phyloP scores from a whole-genome alignment of 345 rosid genomes.

The Corchorus capsularis region DNA sequence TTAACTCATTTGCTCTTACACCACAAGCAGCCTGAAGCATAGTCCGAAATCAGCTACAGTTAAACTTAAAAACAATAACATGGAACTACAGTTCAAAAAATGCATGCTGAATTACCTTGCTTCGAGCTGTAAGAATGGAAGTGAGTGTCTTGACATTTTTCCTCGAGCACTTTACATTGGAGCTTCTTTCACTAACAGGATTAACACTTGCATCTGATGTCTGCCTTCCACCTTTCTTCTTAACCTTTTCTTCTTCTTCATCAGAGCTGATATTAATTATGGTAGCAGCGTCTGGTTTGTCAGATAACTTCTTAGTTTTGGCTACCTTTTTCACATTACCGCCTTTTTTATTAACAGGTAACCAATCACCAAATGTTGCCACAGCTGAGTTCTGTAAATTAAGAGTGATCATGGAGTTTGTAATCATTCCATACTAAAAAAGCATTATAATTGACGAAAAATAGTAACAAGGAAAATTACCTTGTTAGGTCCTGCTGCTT shows the following conservation, averaged over 20 bases:
- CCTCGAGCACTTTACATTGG: constrained; percentile 24
- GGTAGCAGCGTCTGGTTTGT: constrained; percentile 32
- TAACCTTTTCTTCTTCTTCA: too few species aligned
- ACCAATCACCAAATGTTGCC: background rate
- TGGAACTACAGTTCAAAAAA: background rate
- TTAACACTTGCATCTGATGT: too few species aligned
- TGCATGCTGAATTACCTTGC: constrained; percentile 47
- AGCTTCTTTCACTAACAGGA: constrained; percentile 31
- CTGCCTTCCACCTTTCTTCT: too few species aligned
- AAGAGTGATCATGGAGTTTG: background rate
- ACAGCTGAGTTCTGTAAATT: background rate
- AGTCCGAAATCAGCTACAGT: background rate
- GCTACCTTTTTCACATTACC: constrained; percentile 10
- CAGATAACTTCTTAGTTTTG: constrained; percentile 28
- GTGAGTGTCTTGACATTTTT: constrained; percentile 53
- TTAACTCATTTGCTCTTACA: constrained; percentile 16
- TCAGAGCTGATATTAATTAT: too few species aligned
- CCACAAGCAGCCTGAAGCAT: constrained; percentile 56
- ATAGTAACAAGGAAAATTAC: background rate
- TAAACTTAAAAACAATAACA: background rate
- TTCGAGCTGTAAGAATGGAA: constrained; percentile 59
- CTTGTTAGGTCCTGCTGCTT: constrained; percentile 20
- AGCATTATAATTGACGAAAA: too few species aligned
- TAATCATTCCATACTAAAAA: background rate
- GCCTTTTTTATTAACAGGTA: constrained; percentile 21